Conservation (phyloP, 768 basidiomycete species). For the Kwoniella dendrophila region DNA sequence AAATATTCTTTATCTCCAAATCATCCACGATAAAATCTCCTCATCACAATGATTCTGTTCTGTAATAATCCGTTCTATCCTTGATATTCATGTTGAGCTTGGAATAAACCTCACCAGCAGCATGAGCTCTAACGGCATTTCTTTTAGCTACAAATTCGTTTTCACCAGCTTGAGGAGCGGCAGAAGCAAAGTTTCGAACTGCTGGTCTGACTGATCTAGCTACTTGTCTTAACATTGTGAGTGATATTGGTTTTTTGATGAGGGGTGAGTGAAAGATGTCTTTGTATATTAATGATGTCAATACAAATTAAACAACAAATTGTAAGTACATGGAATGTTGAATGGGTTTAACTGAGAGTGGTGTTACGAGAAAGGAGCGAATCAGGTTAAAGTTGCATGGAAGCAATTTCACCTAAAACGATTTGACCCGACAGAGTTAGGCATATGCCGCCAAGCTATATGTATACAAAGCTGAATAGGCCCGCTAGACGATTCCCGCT, state of each 20-base stretch:
- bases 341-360: constrained; percentile 6
- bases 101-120: constrained; percentile 47
- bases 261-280: constrained; percentile 21
- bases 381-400: constrained; percentile 16
- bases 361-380: constrained; percentile 17
- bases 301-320: too few species aligned
- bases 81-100: background rate
- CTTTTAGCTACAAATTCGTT: constrained; percentile 48
- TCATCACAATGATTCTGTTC: background rate
- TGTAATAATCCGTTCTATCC: background rate
- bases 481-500: background rate
- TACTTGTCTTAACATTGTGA: constrained; percentile 31
- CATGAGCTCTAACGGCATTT: constrained; percentile 48
- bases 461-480: background rate
- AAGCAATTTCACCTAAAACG: background rate
- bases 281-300: background rate
- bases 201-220: constrained; percentile 31
- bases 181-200: constrained; percentile 25
- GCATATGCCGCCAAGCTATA: background rate
- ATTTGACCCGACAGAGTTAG: constrained; percentile 9
- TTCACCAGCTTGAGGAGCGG: constrained; percentile 32
- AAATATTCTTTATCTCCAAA: background rate
- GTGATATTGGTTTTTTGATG: background rate
- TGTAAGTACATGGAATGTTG: background rate
- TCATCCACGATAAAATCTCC: background rate